These are phyloP conservation scores for Scleroderma citrinum DNA, from an alignment of 768 basidiomycete species.

Conservation along the genomic window DNA sequence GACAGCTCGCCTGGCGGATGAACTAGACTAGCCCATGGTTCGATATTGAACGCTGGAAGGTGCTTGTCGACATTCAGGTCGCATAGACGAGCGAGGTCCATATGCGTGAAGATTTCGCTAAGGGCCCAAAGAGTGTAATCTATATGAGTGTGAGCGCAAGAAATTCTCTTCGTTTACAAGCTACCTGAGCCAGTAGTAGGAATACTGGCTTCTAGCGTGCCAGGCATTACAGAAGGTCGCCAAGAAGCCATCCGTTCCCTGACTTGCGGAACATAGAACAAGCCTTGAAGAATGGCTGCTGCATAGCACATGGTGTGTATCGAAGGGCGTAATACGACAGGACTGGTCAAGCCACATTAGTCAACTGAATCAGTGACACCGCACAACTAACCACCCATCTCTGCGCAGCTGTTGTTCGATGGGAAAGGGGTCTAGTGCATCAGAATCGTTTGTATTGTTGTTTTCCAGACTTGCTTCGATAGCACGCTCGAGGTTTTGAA, in stretches of 20 bases:
- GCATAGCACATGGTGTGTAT: conserved; percentile 48
- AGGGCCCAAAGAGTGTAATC: conserved; percentile 50
- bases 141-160: conserved; percentile 15
- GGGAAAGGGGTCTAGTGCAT: conserved; percentile 48
- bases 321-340: conserved; percentile 62
- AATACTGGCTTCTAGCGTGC: conserved; percentile 13
- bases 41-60: conserved; percentile 41
- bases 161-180: conserved; percentile 17
- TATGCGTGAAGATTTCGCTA: conserved; percentile 61
- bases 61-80: conserved; percentile 50
- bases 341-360: conserved; percentile 36
- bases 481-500: conserved; percentile 59
- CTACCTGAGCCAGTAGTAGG: conserved; percentile 33
- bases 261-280: conserved; percentile 71
- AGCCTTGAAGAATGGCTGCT: conserved; percentile 45
- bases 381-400: conserved; percentile 47
- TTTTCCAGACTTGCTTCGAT: conserved; percentile 63
- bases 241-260: conserved; percentile 37
- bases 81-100: conserved; percentile 59
- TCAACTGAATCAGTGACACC: background rate
- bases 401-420: conserved; percentile 49
- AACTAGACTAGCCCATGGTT: conserved; percentile 31
- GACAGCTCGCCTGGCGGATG: conserved; percentile 40
- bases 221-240: conserved; percentile 22
- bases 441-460: conserved; percentile 35